These are phyloP conservation scores for Apiosordaria backusii DNA, from an alignment of 495 filamentous ascomycete species.

Conservation along the genomic window DNA sequence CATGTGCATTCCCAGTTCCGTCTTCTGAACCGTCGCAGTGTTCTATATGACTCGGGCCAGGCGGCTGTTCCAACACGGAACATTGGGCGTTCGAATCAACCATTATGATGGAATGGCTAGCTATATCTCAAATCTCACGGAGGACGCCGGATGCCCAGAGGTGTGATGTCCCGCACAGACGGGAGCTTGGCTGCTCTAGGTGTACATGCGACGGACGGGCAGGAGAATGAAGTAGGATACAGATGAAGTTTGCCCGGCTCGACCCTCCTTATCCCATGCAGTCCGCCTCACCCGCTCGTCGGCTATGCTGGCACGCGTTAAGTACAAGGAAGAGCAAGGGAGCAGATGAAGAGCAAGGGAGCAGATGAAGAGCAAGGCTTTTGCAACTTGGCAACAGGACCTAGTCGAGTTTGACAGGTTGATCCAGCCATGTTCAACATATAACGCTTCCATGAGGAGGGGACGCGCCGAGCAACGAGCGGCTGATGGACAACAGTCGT, in stretches of 20 bases:
- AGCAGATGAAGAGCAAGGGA: neutral
- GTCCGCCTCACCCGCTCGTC: neutral
- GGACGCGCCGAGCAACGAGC: too few species aligned
- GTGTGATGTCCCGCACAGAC: neutral
- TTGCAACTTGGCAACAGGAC: neutral
- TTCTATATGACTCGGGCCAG: too few species aligned
- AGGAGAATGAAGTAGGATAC: neutral
- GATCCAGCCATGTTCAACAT: neutral
- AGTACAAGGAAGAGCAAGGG: neutral
- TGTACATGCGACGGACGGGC: neutral
- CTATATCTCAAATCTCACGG: neutral
- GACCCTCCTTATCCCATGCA: neutral
- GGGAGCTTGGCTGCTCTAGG: neutral
- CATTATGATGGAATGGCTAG: neutral
- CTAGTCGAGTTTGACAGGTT: neutral
- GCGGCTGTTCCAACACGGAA: too few species aligned
- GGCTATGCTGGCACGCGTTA: neutral
- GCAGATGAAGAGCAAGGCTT: neutral
- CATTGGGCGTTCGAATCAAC: neutral
- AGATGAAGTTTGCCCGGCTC: neutral
- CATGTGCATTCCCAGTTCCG: too few species aligned
- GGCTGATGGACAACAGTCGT: too few species aligned
- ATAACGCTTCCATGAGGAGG: neutral
- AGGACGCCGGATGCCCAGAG: neutral
- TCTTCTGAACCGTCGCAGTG: too few species aligned